Conservation (phyloP, 345 rosid genomes). For the Cardamine chenopodiifolia region DNA sequence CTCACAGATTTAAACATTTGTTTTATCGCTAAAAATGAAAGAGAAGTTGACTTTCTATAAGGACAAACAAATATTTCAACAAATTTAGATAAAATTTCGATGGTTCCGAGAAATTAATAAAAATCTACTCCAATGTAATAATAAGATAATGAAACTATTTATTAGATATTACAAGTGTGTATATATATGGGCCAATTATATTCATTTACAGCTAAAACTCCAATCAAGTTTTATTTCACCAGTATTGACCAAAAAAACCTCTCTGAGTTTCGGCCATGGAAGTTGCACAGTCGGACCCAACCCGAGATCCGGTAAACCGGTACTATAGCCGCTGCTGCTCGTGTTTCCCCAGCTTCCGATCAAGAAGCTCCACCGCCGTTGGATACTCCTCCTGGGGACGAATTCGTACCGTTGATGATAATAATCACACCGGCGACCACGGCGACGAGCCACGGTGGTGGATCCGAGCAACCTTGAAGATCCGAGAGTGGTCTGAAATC, state of each 20-base stretch:
- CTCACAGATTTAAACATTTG: not conserved
- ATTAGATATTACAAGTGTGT: not conserved
- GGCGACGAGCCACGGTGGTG: constrained; percentile 52
- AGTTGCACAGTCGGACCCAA: constrained; percentile 24
- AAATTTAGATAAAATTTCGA: not conserved
- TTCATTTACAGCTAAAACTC: constrained; percentile 7
- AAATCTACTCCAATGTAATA: not conserved
- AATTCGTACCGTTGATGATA: constrained; percentile 37
- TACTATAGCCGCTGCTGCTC: constrained; percentile 54
- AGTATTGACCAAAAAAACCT: constrained; percentile 7
- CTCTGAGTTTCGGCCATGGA: constrained; percentile 22
- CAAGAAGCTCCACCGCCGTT: constrained; percentile 45
- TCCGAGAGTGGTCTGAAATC: constrained; percentile 94
- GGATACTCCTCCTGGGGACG: constrained; percentile 61
- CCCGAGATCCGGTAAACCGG: constrained; percentile 34
- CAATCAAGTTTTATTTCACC: constrained; percentile 2
- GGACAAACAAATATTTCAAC: not conserved
- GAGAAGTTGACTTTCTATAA: constrained; percentile 19
- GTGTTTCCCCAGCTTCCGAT: constrained; percentile 60
- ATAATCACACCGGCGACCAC: constrained; percentile 39
- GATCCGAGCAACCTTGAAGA: constrained; percentile 55
- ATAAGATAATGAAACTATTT: too few species aligned
- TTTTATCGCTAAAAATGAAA: not conserved
- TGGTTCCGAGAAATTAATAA: not conserved
- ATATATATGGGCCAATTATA: not conserved